Conservation (phyloP, 495 filamentous ascomycete species). For the Platismatia glauca region DNA sequence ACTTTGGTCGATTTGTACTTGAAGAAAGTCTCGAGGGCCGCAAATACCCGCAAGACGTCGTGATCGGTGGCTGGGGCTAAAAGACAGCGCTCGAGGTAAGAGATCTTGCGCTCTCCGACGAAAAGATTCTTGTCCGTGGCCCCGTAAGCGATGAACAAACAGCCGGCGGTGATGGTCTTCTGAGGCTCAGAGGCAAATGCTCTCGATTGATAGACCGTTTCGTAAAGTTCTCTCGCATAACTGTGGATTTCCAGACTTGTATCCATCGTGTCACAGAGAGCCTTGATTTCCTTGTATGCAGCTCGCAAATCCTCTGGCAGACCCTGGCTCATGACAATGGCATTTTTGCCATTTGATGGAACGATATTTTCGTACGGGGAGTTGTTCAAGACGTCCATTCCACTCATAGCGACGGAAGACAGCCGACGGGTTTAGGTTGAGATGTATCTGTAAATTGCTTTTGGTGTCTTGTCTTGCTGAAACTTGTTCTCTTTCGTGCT, state of each 20-base stretch:
- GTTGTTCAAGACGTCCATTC: background rate
- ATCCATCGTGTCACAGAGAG: background rate
- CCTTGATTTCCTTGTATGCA: background rate
- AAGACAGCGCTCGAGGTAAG: background rate
- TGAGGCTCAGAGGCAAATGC: background rate
- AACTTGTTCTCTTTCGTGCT: background rate
- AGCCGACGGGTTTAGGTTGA: background rate
- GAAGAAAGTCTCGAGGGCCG: background rate
- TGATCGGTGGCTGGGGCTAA: background rate
- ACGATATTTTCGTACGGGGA: background rate
- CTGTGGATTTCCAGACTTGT: background rate
- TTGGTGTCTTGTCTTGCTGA: background rate
- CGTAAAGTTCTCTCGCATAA: background rate
- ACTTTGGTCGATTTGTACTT: background rate
- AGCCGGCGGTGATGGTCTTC: background rate
- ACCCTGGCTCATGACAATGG: background rate
- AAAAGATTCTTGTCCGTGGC: no score
- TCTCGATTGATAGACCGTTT: background rate
- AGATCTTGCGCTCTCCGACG: background rate
- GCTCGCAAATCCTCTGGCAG: background rate
- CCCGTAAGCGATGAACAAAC: background rate
- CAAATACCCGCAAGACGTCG: background rate
- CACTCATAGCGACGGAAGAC: background rate
- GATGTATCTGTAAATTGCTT: background rate
- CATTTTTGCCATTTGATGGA: background rate